Conservation (phyloP, 495 filamentous ascomycete genomes). For the Annulohypoxylon nitens region DNA sequence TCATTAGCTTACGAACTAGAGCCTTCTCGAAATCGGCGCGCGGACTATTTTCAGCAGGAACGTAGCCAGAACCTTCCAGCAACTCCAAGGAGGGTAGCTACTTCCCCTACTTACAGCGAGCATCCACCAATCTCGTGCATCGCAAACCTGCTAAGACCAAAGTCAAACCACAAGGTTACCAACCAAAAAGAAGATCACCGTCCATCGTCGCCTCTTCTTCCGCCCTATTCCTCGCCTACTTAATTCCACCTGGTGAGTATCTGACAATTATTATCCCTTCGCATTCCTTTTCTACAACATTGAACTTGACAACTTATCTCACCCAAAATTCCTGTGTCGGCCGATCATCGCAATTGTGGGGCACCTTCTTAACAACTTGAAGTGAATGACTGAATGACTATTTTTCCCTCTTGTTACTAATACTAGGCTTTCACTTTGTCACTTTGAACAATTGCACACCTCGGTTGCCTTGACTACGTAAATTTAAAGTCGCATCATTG, state of each 20-base stretch:
- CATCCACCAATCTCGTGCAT: slow-evolving; percentile 40
- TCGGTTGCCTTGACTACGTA: background rate
- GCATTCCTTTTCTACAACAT: slow-evolving; percentile 7
- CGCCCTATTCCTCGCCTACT: slow-evolving; percentile 14
- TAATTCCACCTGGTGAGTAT: slow-evolving; percentile 37
- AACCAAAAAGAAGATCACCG: slow-evolving; percentile 2
- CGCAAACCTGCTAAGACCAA: slow-evolving; percentile 15
- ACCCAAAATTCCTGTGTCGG: slow-evolving; percentile 12
- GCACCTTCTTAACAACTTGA: slow-evolving; percentile 25
- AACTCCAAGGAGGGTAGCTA: slow-evolving; percentile 31
- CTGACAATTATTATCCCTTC: background rate
- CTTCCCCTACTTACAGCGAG: slow-evolving; percentile 15
- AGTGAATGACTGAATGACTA: slow-evolving; percentile 10
- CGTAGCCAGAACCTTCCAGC: slow-evolving; percentile 49
- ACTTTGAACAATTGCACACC: slow-evolving; percentile 6
- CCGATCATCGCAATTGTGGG: slow-evolving; percentile 44
- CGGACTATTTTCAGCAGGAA: slow-evolving; percentile 42
- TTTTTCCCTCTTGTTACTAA: slow-evolving; percentile 34
- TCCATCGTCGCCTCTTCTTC: slow-evolving; percentile 26
- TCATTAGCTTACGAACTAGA: slow-evolving; percentile 18
- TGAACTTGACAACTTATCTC: background rate
- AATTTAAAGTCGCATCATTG: slow-evolving; percentile 9
- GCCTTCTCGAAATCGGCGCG: slow-evolving; percentile 47
- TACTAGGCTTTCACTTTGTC: slow-evolving; percentile 23
- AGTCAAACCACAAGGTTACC: slow-evolving; percentile 9